Percentiles rank a stretch among this genome's conserved stretches.
phyloP scores from a whole-genome alignment of 2,329 filamentous ascomycete genomes.

The Pestalotiopsis sp. region DNA sequence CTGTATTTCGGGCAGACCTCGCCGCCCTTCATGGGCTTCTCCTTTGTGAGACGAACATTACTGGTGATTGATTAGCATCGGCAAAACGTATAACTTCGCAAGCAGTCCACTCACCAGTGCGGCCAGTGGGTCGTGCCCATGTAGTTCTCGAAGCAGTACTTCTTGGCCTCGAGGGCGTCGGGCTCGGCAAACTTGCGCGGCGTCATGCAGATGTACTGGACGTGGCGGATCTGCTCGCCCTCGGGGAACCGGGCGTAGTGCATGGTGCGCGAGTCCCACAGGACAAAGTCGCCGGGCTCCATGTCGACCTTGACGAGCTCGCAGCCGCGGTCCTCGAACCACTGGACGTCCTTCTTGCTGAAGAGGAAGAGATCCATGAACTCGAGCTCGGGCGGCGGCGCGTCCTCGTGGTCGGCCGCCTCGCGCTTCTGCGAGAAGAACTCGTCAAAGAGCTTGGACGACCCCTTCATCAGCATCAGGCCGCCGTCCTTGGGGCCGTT shows the following conservation, averaged over 20 bases:
- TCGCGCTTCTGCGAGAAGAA: constrained; percentile 44
- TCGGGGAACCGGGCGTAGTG: constrained; percentile 43
- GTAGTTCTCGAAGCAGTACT: constrained; percentile 33
- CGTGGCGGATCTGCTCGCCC: constrained; percentile 36
- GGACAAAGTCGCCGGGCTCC: constrained; percentile 44
- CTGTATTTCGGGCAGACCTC: constrained; percentile 38
- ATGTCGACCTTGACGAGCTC: constrained; percentile 40
- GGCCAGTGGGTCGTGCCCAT: constrained; percentile 41
- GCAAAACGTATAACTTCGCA: neutral
- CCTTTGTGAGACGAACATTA: constrained; percentile 37
- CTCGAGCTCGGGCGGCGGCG: constrained; percentile 32
- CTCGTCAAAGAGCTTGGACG: constrained; percentile 41
- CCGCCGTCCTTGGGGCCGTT: constrained; percentile 50
- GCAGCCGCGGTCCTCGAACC: constrained; percentile 42
- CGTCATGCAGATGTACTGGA: constrained; percentile 40
- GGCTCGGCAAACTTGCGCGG: constrained; percentile 35
- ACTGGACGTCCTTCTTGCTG: constrained; percentile 42
- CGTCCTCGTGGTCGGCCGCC: constrained; percentile 42
- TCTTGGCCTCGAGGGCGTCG: constrained; percentile 35
- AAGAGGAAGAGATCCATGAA: constrained; percentile 45
- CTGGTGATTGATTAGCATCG: constrained; percentile 14
- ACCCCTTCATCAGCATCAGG: constrained; percentile 46
- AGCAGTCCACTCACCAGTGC: constrained; percentile 20
- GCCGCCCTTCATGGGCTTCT: constrained; percentile 37
- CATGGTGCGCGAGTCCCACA: constrained; percentile 49